Percentiles rank a stretch among this genome's conserved stretches.
Evolutionary conservation across 2,329 filamentous ascomycete genomes (phyloP).

Genomic region (Dactylellina leptospora): DNA sequence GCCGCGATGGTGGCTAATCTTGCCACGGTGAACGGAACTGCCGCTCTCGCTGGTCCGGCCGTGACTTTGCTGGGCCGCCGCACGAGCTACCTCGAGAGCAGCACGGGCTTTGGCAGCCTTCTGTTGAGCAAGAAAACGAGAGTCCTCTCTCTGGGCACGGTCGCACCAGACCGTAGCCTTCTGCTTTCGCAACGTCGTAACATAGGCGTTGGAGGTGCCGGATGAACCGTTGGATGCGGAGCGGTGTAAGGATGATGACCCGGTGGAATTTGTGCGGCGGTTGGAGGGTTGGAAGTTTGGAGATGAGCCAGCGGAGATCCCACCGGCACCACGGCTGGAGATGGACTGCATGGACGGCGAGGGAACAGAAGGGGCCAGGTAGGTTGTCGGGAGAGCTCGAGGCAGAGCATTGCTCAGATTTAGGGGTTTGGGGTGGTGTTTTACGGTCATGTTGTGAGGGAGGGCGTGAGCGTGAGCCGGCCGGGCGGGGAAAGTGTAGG

Average conservation of each 20-base stretch:
- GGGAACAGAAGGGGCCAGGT: constrained; percentile 14
- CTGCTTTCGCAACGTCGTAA: constrained; percentile 93
- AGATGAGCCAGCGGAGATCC: not conserved
- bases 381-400: constrained; percentile 34
- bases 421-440: constrained; percentile 43
- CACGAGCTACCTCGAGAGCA: constrained; percentile 73
- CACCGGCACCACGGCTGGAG: not conserved
- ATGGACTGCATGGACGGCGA: constrained; percentile 29
- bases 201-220: constrained; percentile 74
- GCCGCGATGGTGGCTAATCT: constrained; percentile 51
- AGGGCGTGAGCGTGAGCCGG: constrained; percentile 12
- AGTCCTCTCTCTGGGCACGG: constrained; percentile 89
- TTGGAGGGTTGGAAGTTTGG: constrained; percentile 22
- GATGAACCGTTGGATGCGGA: constrained; percentile 48
- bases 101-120: constrained; percentile 87
- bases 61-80: constrained; percentile 44
- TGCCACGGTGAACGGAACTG: constrained; percentile 52
- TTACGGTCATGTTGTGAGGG: constrained; percentile 25
- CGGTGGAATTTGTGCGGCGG: constrained; percentile 47
- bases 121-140: constrained; percentile 81
- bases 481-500: constrained; percentile 47
- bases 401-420: constrained; percentile 40
- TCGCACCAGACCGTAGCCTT: constrained; percentile 99
- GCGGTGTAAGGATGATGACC: constrained; percentile 34
- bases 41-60: constrained; percentile 47